A percentile compares a stretch with the other conserved stretches of the same genome.
Conservation (phyloP, 331 rosid species). For the Pyracantha coccinea region DNA sequence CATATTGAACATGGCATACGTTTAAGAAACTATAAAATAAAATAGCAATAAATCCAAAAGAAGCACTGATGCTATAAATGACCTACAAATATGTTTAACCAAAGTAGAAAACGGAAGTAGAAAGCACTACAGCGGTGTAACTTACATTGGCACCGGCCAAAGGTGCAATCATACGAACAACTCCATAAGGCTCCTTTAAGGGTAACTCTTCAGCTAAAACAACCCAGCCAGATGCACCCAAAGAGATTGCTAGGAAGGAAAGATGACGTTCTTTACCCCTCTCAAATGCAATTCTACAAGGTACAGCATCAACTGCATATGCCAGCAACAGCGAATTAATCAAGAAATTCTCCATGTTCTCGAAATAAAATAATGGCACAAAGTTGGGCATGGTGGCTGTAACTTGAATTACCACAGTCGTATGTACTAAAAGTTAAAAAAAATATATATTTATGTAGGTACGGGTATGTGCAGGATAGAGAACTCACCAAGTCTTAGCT, state of each 20-base stretch:
- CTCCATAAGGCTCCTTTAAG: conserved; percentile 51
- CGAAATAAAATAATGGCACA: too few relatives aligned
- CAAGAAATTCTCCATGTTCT: not conserved
- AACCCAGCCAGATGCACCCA: conserved; percentile 69
- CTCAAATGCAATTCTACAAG: conserved; percentile 86
- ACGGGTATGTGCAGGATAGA: not conserved
- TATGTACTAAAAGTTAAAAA: not conserved
- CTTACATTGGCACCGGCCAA: conserved; percentile 84
- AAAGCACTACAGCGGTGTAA: not conserved
- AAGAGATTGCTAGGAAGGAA: conserved; percentile 55
- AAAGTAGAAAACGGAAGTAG: not conserved
- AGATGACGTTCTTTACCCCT: conserved; percentile 69
- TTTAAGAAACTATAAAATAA: not conserved
- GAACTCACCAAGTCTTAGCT: conserved; percentile 65
- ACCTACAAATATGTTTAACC: not conserved
- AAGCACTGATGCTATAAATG: not conserved
- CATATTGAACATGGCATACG: not conserved
- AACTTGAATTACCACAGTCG: too few relatives aligned
- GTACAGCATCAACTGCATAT: conserved; percentile 56
- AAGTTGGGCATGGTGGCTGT: too few relatives aligned
- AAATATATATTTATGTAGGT: not conserved
- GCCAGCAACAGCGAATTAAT: conserved; percentile 13
- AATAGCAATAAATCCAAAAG: not conserved
- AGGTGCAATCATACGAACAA: conserved; percentile 85
- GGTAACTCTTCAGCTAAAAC: conserved; percentile 75